Evolutionary conservation across 108 stramenopile genomes (phyloP).

Genomic region (Craspedostauros australis): DNA sequence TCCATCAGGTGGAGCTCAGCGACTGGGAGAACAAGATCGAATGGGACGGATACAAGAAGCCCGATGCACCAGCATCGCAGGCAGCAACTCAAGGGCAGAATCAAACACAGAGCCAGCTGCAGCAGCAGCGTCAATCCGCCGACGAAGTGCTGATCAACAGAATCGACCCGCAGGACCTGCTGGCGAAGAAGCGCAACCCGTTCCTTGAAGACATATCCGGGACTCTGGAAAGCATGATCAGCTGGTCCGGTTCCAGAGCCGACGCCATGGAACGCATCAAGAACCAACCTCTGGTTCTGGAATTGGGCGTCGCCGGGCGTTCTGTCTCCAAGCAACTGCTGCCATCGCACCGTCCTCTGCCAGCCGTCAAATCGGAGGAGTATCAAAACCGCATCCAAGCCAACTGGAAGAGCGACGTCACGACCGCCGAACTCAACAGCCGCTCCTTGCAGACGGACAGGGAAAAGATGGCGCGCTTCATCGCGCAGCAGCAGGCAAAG

Average conservation of each 20-base stretch:
- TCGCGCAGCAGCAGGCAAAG: conserved; percentile 66
- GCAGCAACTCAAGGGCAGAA: background rate
- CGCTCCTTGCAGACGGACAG: conserved; percentile 45
- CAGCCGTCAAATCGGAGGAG: conserved; percentile 46
- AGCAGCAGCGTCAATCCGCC: conserved; percentile 1
- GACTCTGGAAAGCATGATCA: conserved; percentile 53
- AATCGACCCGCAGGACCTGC: conserved; percentile 7
- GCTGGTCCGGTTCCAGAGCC: conserved; percentile 59
- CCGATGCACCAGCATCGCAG: conserved; percentile 6
- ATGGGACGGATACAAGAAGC: conserved; percentile 60
- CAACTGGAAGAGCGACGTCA: conserved; percentile 30
- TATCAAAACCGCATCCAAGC: conserved; percentile 61
- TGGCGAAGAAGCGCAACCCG: conserved; percentile 56
- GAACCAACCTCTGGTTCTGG: conserved; percentile 65
- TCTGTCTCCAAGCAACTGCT: conserved; percentile 65
- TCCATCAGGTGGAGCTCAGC: conserved; percentile 67
- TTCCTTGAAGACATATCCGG: conserved; percentile 64
- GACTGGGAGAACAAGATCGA: conserved; percentile 81
- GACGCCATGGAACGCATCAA: conserved; percentile 32
- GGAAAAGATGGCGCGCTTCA: conserved; percentile 56
- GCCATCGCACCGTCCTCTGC: conserved; percentile 58
- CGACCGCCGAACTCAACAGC: conserved; percentile 46
- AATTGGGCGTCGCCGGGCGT: conserved; percentile 67
- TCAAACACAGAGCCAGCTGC: background rate
- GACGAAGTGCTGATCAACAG: conserved; percentile 1